These are phyloP conservation scores for Tardiomyces depauwii DNA, from an alignment of 1,139 yeast species.

Conservation along the genomic window DNA sequence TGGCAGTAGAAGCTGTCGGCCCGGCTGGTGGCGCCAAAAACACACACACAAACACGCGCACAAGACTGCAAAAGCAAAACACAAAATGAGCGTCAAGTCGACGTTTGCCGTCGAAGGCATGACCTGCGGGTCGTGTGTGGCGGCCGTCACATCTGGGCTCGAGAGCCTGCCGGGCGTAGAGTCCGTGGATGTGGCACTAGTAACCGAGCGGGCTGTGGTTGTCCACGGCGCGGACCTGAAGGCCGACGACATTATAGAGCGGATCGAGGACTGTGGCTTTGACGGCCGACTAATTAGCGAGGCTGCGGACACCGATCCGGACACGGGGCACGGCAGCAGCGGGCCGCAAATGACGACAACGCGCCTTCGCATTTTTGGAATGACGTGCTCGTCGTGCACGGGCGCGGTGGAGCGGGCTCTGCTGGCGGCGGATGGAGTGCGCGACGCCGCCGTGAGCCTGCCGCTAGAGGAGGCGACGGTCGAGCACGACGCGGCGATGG, in stretches of 20 bases:
- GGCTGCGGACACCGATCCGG: slow-evolving; percentile 28
- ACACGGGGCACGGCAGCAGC: not conserved
- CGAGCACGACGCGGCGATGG: slow-evolving; percentile 31
- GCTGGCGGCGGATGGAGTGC: slow-evolving; percentile 34
- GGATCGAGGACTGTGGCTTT: slow-evolving; percentile 69
- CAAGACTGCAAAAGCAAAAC: too few relatives aligned
- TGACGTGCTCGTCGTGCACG: slow-evolving; percentile 54
- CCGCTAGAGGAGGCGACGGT: slow-evolving; percentile 35
- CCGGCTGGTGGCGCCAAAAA: too few relatives aligned
- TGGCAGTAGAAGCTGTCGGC: too few relatives aligned
- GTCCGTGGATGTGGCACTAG: slow-evolving; percentile 49
- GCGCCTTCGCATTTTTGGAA: slow-evolving; percentile 39
- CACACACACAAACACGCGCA: too few relatives aligned
- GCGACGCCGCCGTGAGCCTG: slow-evolving; percentile 30
- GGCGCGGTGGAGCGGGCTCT: slow-evolving; percentile 38
- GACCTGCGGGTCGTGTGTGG: slow-evolving; percentile 82
- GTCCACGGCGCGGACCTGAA: slow-evolving; percentile 30
- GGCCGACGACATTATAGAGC: slow-evolving; percentile 30
- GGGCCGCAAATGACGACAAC: not conserved
- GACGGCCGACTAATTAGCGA: slow-evolving; percentile 39
- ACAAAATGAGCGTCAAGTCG: not conserved
- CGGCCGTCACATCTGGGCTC: slow-evolving; percentile 48
- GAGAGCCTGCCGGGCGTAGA: slow-evolving; percentile 37
- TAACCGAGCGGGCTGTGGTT: slow-evolving; percentile 63
- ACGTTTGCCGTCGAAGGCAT: slow-evolving; percentile 39